Percentiles rank a stretch among this genome's conserved stretches.
Conservation (phyloP, 2,329 filamentous ascomycete species). For the Penicillium polonicum region DNA sequence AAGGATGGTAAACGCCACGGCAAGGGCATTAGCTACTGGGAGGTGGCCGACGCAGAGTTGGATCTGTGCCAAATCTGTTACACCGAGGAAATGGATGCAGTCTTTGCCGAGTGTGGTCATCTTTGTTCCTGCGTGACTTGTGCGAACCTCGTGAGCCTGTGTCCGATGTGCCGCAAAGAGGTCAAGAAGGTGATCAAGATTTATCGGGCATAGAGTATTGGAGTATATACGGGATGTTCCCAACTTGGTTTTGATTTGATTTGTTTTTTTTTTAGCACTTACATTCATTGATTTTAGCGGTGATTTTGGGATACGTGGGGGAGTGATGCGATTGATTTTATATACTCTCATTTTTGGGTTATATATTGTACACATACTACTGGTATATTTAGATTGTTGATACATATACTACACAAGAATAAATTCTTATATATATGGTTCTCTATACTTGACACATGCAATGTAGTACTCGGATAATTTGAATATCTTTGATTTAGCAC, state of each 20-base stretch:
- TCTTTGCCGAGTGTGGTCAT: constrained; percentile 64
- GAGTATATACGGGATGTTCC: constrained; percentile 1
- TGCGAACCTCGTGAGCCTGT: constrained; percentile 58
- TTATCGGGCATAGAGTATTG: constrained; percentile 43
- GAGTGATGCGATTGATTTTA: not conserved
- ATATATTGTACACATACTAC: not conserved
- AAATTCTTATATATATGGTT: too few species aligned
- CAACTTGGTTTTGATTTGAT: not conserved
- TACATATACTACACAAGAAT: not conserved
- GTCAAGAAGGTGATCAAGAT: constrained; percentile 60
- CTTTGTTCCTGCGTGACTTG: constrained; percentile 62
- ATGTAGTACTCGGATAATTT: not conserved
- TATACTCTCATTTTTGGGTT: constrained; percentile 1
- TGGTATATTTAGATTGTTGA: constrained; percentile 12
- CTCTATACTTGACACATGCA: not conserved
- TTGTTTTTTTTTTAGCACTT: not conserved
- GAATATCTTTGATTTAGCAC: not conserved
- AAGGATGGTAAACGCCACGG: constrained; percentile 60
- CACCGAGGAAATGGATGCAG: constrained; percentile 57
- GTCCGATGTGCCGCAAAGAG: constrained; percentile 60
- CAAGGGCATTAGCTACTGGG: constrained; percentile 62
- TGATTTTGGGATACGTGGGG: not conserved
- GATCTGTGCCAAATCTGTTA: constrained; percentile 63
- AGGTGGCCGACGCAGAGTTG: constrained; percentile 61
- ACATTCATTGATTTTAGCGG: constrained; percentile 10